Conservation (phyloP, 345 rosid species). For the Lepidium africanum region DNA sequence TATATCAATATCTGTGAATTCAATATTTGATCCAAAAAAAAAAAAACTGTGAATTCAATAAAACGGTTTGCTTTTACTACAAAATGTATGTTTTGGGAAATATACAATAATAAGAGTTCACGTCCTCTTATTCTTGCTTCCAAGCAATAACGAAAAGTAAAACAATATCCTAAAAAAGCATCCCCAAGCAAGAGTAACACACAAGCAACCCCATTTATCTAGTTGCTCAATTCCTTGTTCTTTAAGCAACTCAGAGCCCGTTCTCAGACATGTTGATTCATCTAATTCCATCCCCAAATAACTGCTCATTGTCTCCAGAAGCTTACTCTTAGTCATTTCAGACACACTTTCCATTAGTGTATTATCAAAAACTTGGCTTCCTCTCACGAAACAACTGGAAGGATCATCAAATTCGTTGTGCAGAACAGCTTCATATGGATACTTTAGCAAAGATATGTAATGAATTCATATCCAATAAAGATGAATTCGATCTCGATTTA, state of each 20-base stretch:
- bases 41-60: background rate
- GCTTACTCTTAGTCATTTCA: conserved; percentile 28
- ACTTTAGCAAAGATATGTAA: conserved; percentile 76
- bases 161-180: conserved; percentile 75
- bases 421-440: conserved; percentile 62
- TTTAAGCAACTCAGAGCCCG: conserved; percentile 45
- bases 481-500: conserved; percentile 55
- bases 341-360: conserved; percentile 45
- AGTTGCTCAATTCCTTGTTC: conserved; percentile 60
- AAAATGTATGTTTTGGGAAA: background rate
- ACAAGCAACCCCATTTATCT: conserved; percentile 79
- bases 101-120: conserved; percentile 13
- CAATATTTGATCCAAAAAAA: background rate
- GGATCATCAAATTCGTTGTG: conserved; percentile 60
- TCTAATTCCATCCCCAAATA: conserved; percentile 49
- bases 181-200: conserved; percentile 89
- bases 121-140: conserved; percentile 84
- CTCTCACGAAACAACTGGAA: conserved; percentile 50
- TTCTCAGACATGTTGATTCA: conserved; percentile 59
- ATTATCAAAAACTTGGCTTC: conserved; percentile 65
- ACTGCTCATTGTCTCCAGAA: conserved; percentile 43
- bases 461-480: conserved; percentile 81
- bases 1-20: too few species aligned
- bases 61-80: too few species aligned
- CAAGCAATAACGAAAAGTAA: conserved; percentile 56